phyloP scores from a whole-genome alignment of 108 stramenopile genomes.

The Pseudonitzschia delicatissima region DNA sequence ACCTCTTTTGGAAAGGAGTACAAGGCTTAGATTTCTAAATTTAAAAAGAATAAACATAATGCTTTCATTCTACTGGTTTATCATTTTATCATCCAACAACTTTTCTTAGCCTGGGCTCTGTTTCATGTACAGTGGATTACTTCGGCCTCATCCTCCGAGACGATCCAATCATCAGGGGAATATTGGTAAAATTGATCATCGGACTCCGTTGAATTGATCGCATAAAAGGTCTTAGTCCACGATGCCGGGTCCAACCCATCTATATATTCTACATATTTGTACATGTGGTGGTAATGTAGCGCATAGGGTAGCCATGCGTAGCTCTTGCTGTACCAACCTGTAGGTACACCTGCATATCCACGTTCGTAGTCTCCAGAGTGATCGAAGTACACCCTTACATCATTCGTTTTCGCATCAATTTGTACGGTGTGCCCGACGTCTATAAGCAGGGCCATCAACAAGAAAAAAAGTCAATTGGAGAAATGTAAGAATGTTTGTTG shows the following conservation, averaged over 20 bases:
- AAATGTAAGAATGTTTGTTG: background rate
- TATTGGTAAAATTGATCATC: conserved; percentile 24
- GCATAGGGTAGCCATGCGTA: conserved; percentile 62
- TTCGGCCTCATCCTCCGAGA: too few species aligned
- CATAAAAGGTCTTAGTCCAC: conserved; percentile 1
- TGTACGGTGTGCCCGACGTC: conserved; percentile 83
- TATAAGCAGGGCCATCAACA: background rate
- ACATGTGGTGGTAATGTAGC: conserved; percentile 43
- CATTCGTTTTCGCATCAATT: conserved; percentile 28
- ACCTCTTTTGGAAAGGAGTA: conserved; percentile 31
- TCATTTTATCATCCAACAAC: too few species aligned
- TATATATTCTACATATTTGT: conserved; percentile 29
- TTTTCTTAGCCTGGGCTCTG: too few species aligned
- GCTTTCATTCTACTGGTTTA: too few species aligned
- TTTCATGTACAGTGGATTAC: too few species aligned
- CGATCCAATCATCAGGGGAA: conserved; percentile 32
- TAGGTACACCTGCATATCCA: conserved; percentile 52
- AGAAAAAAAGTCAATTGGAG: background rate
- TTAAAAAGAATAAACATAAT: background rate
- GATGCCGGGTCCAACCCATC: conserved; percentile 6
- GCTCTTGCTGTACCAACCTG: conserved; percentile 61
- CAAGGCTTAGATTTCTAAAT: conserved; percentile 16
- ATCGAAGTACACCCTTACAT: conserved; percentile 21
- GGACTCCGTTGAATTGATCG: conserved; percentile 7
- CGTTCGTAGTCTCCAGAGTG: conserved; percentile 50